phyloP scores from a whole-genome alignment of 129 eudicot genomes.

The Flaveria trinervia region DNA sequence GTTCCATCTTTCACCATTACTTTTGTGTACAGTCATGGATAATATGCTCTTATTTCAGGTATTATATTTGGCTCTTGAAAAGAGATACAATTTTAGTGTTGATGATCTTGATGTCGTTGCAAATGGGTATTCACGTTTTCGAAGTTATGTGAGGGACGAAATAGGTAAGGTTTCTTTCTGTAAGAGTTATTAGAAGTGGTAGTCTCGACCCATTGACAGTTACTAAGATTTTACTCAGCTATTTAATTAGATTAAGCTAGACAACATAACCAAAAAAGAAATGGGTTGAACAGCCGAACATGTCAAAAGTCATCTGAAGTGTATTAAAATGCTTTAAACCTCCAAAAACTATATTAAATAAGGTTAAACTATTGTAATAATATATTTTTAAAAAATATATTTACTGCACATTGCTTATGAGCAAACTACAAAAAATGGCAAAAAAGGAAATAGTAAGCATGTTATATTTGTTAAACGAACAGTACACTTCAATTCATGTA shows the following conservation, averaged over 20 bases:
- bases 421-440: neutral
- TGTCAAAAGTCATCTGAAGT: constrained; percentile 10
- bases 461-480: neutral
- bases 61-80: constrained; percentile 85
- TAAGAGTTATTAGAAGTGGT: constrained; percentile 1
- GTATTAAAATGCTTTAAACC: neutral
- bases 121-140: constrained; percentile 90
- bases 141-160: constrained; percentile 52
- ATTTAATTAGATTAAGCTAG: neutral
- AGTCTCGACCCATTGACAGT: neutral
- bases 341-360: neutral
- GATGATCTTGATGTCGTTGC: constrained; percentile 80
- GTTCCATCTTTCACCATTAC: neutral
- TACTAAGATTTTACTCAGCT: no score
- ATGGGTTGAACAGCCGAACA: neutral
- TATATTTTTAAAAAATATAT: neutral
- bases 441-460: neutral
- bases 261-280: neutral
- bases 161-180: constrained; percentile 37
- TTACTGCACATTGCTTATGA: neutral
- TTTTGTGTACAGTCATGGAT: neutral
- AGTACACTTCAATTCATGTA: neutral
- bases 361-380: neutral
- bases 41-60: constrained; percentile 43
- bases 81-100: constrained; percentile 82